A percentile compares a stretch with the other conserved stretches of the same genome.
Conservation (phyloP, 169 alveolate species). For the Plasmodium fragile region DNA sequence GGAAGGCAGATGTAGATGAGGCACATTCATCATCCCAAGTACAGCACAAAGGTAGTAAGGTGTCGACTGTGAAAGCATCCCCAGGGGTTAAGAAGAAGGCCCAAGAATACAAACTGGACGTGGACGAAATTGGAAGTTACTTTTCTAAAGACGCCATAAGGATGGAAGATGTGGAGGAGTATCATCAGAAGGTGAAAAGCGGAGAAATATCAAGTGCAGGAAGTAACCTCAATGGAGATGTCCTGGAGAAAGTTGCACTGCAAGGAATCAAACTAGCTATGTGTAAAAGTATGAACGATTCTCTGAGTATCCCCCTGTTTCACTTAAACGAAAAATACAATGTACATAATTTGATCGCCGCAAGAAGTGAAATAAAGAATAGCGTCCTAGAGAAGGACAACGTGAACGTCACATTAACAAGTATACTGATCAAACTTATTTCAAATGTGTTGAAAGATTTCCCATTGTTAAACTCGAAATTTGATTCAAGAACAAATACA, state of each 20-base stretch:
- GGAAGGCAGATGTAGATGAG: not conserved
- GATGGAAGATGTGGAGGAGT: slow-evolving; percentile 43
- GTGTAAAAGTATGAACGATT: slow-evolving; percentile 71
- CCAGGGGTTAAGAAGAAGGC: slow-evolving; percentile 73
- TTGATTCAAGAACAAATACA: slow-evolving; percentile 80
- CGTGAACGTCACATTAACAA: slow-evolving; percentile 90
- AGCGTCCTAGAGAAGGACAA: slow-evolving; percentile 73
- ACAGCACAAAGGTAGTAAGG: not conserved
- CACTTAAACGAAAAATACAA: slow-evolving; percentile 48
- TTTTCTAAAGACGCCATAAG: slow-evolving; percentile 17
- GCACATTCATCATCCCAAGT: not conserved
- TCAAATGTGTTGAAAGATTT: slow-evolving; percentile 89
- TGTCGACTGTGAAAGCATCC: slow-evolving; percentile 29
- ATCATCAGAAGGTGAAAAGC: slow-evolving; percentile 5
- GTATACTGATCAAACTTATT: slow-evolving; percentile 92
- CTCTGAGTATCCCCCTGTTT: slow-evolving; percentile 52
- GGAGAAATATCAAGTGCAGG: not conserved
- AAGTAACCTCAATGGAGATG: not conserved
- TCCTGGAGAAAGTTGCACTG: slow-evolving; percentile 33
- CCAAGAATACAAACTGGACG: slow-evolving; percentile 22
- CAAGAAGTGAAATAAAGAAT: slow-evolving; percentile 38
- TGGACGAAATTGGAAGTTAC: slow-evolving; percentile 1
- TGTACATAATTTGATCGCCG: slow-evolving; percentile 23
- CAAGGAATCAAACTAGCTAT: slow-evolving; percentile 58
- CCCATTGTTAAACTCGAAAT: slow-evolving; percentile 92